Conservation (phyloP, 2,329 filamentous ascomycete species). For the Pestalotiopsis sp. region DNA sequence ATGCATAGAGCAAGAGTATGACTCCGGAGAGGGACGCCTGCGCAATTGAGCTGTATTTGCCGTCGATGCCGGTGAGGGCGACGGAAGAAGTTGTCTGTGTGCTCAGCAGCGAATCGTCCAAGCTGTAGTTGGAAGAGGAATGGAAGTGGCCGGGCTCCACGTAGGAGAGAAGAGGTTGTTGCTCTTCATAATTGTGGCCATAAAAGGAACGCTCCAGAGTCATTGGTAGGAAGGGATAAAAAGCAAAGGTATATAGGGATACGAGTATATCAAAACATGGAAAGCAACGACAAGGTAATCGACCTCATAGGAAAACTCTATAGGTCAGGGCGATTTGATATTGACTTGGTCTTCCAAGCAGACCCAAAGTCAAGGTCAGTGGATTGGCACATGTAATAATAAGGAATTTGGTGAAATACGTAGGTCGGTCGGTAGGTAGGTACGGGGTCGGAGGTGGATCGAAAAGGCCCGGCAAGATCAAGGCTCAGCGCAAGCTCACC, state of each 20-base stretch:
- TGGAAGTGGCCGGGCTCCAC: not conserved
- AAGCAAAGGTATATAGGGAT: not conserved
- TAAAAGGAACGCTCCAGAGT: conserved; percentile 7
- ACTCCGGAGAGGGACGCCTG: conserved; percentile 32
- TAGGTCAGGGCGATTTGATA: not conserved
- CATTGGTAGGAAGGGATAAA: not conserved
- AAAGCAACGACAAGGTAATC: not conserved
- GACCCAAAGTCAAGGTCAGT: not conserved
- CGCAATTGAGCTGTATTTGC: conserved; percentile 23
- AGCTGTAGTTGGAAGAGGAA: not conserved
- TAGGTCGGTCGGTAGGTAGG: not conserved
- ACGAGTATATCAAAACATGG: not conserved
- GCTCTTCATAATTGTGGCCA: conserved; percentile 5
- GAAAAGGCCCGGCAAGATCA: not conserved
- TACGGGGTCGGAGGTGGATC: not conserved
- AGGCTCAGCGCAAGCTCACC: not conserved
- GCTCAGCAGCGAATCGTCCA: not conserved
- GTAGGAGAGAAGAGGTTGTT: not conserved
- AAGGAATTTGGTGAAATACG: not conserved
- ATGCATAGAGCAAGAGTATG: conserved; percentile 30
- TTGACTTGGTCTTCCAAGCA: not conserved
- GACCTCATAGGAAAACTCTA: not conserved
- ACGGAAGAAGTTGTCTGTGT: not conserved
- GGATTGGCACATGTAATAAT: not conserved
- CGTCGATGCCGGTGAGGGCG: conserved; percentile 18